Evolutionary conservation across 108 stramenopile species (phyloP).

Genomic region (Cyclotella baltica): DNA sequence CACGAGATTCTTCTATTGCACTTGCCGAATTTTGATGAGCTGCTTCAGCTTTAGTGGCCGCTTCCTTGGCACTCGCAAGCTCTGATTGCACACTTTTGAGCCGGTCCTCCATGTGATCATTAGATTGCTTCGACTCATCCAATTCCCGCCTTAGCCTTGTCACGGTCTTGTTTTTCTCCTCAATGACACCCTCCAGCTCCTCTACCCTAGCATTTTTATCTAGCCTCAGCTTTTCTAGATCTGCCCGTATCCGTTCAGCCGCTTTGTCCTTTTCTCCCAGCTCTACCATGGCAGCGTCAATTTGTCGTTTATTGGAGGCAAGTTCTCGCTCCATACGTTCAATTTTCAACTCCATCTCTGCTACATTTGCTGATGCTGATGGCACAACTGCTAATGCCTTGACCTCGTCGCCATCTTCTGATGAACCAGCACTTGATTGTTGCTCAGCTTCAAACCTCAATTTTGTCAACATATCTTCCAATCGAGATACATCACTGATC

Average conservation of each 20-base stretch:
- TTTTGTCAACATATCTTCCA: conserved; percentile 39
- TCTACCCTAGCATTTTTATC: conserved; percentile 33
- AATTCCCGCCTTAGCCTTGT: conserved; percentile 31
- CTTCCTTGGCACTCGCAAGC: conserved; percentile 24
- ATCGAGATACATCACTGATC: conserved; percentile 24
- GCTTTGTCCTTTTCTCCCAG: conserved; percentile 40
- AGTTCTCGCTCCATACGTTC: conserved; percentile 45
- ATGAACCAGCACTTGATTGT: conserved; percentile 11
- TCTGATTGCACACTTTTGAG: conserved; percentile 30
- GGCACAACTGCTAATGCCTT: conserved; percentile 12
- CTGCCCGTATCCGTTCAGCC: conserved; percentile 34
- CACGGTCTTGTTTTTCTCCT: conserved; percentile 33
- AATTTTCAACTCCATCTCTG: conserved; percentile 35
- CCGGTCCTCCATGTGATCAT: conserved; percentile 9
- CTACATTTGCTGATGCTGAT: conserved; percentile 21
- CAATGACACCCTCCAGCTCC: conserved; percentile 33
- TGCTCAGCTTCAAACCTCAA: conserved; percentile 25
- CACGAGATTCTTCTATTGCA: conserved; percentile 23
- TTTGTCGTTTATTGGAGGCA: conserved; percentile 35
- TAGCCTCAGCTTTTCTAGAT: conserved; percentile 30
- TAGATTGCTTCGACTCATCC: conserved; percentile 24
- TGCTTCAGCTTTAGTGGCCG: conserved; percentile 22
- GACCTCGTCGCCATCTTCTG: not conserved
- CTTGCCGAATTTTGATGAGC: conserved; percentile 13
- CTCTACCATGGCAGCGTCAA: conserved; percentile 31